These are phyloP conservation scores for Candida ovalis DNA, from an alignment of 805 yeast genomes.

Conservation along the genomic window DNA sequence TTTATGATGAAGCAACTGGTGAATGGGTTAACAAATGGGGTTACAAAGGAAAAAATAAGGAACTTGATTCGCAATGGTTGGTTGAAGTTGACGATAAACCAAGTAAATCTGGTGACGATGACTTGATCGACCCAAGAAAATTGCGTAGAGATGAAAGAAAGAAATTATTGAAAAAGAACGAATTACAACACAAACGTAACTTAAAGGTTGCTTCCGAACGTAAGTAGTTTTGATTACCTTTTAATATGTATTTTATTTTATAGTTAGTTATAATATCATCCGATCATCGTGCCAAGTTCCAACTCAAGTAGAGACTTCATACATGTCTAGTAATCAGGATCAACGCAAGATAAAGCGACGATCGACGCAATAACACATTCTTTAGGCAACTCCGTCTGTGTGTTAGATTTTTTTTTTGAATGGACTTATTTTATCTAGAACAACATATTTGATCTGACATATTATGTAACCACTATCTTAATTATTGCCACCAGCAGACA, in stretches of 20 bases:
- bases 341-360: not conserved
- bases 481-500: too few species aligned
- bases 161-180: slow-evolving; percentile 79
- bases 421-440: too few species aligned
- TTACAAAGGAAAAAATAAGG: slow-evolving; percentile 87
- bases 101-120: slow-evolving; percentile 44
- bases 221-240: not conserved
- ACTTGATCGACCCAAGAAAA: slow-evolving; percentile 82
- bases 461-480: too few species aligned
- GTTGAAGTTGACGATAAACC: slow-evolving; percentile 86
- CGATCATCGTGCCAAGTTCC: too few species aligned
- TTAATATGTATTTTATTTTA: not conserved
- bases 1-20: slow-evolving; percentile 81
- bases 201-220: slow-evolving; percentile 36
- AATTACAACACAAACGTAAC: slow-evolving; percentile 80
- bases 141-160: slow-evolving; percentile 80
- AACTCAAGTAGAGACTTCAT: too few species aligned
- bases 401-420: too few species aligned
- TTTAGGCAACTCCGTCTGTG: too few species aligned
- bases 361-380: not conserved
- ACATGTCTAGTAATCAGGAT: too few species aligned
- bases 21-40: slow-evolving; percentile 99
- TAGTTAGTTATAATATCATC: too few species aligned
- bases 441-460: too few species aligned
- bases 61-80: slow-evolving; percentile 86